Evolutionary conservation across 192 early-diverging fungal species (phyloP), one percentile per base, ranked within the genome.

Genomic region (Endogone sp.): DNA sequence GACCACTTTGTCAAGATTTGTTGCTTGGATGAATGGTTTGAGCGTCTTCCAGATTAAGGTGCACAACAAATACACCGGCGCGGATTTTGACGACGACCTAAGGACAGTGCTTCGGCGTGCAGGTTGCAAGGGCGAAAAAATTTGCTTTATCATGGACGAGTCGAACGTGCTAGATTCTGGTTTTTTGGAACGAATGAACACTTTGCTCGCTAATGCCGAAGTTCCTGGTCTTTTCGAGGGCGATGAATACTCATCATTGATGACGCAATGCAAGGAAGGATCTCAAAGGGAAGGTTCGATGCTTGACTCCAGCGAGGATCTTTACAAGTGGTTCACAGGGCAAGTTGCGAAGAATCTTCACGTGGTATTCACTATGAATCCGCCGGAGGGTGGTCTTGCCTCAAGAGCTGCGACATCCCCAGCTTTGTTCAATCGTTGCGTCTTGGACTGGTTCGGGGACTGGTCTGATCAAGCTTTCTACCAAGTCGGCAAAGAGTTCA

Each of bases 351-450:
- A 88, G 62, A 99, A 99, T 74, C 75, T 99, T 44, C 98, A 99
- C 71, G 95, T 99, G 27, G 95, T 99, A 13, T 99, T 99, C 71
- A 99, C 98, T 13, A 99, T 99, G 98, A 99, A 99, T 75, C 98
- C 98, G 20, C 98, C 98, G 0, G 90, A 94, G 65, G 92, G 85
- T 23, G 95, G 93, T 26, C 82, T 99, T 22, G 94, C 93, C 3
- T 89, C 91, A 22, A 90, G 95, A 29, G 95, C 97, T 0, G 96
- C 98, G 21, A 98, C 97, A 3, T 98, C 95, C 11, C 98, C 98
- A 30, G 98, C 98, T 20, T 85, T 99, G 79, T 99, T 99, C 90
- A 99, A 99, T 75, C 94, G 98, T 73, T 99, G 98, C 82, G 98
- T 99, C 56, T 80, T 99, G 27, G 95, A 99, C 82, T 99, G 98